Percentiles rank a stretch among this genome's conserved stretches.
Conservation (phyloP, 2,329 filamentous ascomycete species). For the Pleurostoma richardsiae region DNA sequence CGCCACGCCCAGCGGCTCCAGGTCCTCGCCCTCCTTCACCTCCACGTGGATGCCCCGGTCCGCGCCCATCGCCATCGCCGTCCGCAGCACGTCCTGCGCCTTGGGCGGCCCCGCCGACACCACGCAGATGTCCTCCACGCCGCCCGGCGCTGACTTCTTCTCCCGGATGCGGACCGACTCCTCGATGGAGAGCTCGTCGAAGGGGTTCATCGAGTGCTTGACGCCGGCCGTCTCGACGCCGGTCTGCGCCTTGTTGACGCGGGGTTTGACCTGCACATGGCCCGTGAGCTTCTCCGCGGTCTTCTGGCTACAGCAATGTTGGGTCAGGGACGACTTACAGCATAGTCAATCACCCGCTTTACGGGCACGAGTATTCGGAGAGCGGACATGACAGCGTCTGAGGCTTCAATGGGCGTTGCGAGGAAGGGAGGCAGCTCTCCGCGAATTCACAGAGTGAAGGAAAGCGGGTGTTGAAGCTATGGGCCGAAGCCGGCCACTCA, state of each 20-base stretch:
- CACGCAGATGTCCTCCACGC: slow-evolving; percentile 87
- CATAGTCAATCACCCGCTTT: slow-evolving; percentile 84
- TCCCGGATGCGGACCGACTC: slow-evolving; percentile 94
- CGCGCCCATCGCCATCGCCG: slow-evolving; percentile 97
- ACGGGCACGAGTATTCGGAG: slow-evolving; percentile 75
- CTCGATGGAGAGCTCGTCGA: slow-evolving; percentile 97
- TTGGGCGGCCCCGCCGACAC: slow-evolving; percentile 87
- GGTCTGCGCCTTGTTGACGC: slow-evolving; percentile 69
- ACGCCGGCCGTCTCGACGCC: slow-evolving; percentile 88
- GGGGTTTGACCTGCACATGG: slow-evolving; percentile 55
- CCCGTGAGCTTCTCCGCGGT: no score
- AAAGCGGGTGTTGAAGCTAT: no score
- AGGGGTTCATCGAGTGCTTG: slow-evolving; percentile 98
- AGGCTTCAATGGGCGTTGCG: not conserved
- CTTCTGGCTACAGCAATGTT: not conserved
- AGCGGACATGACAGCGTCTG: slow-evolving; percentile 46
- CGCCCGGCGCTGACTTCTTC: slow-evolving; percentile 64
- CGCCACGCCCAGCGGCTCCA: slow-evolving; percentile 88
- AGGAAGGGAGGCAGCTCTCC: no score
- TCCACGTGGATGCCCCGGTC: slow-evolving; percentile 90
- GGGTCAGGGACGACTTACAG: slow-evolving; percentile 45
- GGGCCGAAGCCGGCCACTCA: no score
- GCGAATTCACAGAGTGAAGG: no score
- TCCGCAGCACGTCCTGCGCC: slow-evolving; percentile 81
- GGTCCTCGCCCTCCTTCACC: slow-evolving; percentile 64